These are phyloP conservation scores for Symbiotaphrina buchneri DNA, from an alignment of 495 filamentous ascomycete species.

Conservation along the genomic window DNA sequence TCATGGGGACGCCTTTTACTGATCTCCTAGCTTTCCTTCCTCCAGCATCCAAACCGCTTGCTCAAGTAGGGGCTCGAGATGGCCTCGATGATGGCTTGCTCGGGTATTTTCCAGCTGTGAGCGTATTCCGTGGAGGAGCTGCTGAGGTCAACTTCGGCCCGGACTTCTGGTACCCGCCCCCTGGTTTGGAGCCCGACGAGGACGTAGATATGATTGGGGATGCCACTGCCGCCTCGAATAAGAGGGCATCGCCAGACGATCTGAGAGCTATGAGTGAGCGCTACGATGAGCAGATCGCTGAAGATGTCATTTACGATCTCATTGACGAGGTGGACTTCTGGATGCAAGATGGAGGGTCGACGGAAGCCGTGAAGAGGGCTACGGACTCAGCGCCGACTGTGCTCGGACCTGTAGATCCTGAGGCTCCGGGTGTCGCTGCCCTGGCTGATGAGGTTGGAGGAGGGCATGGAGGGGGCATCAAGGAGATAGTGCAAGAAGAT, in stretches of 20 bases:
- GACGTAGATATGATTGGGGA: slow-evolving; percentile 28
- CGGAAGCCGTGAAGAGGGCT: neutral
- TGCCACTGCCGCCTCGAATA: slow-evolving; percentile 3
- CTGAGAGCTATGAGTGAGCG: slow-evolving; percentile 48
- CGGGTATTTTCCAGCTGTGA: slow-evolving; percentile 87
- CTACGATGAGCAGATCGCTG: slow-evolving; percentile 85
- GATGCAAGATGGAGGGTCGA: slow-evolving; percentile 31
- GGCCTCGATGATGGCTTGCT: slow-evolving; percentile 79
- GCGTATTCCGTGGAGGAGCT: slow-evolving; percentile 75
- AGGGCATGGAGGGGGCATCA: slow-evolving; percentile 1
- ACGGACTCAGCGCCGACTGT: neutral
- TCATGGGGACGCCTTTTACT: slow-evolving; percentile 72
- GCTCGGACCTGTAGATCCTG: neutral
- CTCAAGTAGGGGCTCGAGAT: slow-evolving; percentile 52
- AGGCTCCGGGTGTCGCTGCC: neutral
- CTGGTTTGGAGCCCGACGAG: slow-evolving; percentile 18
- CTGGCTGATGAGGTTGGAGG: neutral
- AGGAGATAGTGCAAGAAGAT: slow-evolving; percentile 3
- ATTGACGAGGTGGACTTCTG: slow-evolving; percentile 79
- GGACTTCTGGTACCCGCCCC: slow-evolving; percentile 72
- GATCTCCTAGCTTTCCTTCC: slow-evolving; percentile 83
- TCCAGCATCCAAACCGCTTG: slow-evolving; percentile 61
- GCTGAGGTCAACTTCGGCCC: slow-evolving; percentile 83
- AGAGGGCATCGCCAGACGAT: neutral
- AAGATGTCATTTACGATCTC: slow-evolving; percentile 81